Conservation (phyloP, 2,329 filamentous ascomycete genomes). For the Calonectria pauciramosa region DNA sequence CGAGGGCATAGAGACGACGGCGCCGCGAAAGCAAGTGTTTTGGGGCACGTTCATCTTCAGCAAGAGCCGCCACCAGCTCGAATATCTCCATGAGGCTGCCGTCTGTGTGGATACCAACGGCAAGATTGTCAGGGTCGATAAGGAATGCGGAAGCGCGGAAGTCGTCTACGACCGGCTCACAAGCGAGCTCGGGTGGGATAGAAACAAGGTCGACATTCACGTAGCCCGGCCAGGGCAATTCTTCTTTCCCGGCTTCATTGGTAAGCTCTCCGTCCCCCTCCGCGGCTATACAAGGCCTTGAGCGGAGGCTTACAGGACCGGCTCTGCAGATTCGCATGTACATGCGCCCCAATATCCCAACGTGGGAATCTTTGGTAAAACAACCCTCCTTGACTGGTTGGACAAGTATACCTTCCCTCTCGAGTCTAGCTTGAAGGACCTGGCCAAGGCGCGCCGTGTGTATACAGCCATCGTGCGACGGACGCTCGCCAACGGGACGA, state of each 20-base stretch:
- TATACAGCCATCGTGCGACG: slow-evolving; percentile 84
- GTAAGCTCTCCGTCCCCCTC: slow-evolving; percentile 56
- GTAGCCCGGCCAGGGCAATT: slow-evolving; percentile 69
- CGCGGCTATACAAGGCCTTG: neutral
- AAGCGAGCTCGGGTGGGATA: slow-evolving; percentile 60
- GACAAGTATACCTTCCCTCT: slow-evolving; percentile 95
- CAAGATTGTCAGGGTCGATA: slow-evolving; percentile 64
- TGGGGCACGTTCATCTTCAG: slow-evolving; percentile 70
- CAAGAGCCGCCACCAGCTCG: slow-evolving; percentile 61
- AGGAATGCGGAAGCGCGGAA: slow-evolving; percentile 49
- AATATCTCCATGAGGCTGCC: slow-evolving; percentile 65
- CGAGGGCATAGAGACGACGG: slow-evolving; percentile 25
- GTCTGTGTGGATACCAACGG: slow-evolving; percentile 65
- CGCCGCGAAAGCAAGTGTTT: slow-evolving; percentile 60
- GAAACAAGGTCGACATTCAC: slow-evolving; percentile 54
- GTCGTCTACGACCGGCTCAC: slow-evolving; percentile 51
- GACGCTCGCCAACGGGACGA: slow-evolving; percentile 91
- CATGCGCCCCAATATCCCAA: slow-evolving; percentile 98
- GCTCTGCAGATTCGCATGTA: slow-evolving; percentile 84
- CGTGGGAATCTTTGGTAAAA: slow-evolving; percentile 91
- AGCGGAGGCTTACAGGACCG: slow-evolving; percentile 26
- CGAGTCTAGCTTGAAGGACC: slow-evolving; percentile 79
- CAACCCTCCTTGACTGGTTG: slow-evolving; percentile 93
- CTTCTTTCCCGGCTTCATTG: slow-evolving; percentile 88
- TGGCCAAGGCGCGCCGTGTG: slow-evolving; percentile 74